Base-by-base conservation (phyloP, 2,329 filamentous ascomycete species). In the Cercospora zeae-maydis region DNA sequence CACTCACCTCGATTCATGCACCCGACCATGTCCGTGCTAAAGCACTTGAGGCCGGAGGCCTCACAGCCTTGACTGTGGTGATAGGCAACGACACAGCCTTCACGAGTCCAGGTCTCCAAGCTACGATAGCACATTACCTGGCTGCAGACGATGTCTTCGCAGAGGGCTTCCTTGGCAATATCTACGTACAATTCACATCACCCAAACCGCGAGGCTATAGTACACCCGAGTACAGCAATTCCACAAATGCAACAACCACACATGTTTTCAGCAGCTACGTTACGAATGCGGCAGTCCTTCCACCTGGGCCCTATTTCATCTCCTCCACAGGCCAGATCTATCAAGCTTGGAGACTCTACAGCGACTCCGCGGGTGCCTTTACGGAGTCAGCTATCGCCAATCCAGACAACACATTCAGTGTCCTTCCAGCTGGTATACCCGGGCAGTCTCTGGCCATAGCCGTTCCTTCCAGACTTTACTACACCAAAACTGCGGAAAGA, bases 391-490 rank as follows among this genome's bases (percentile, higher is more conserved):
- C 76, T 1, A 76, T 81, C 10, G 63, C 72, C 2, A 76, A 73
- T 34, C 64, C 69, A 3, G 74, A 79, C 51, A 78, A 77, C 1
- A 75, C 73, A 0, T 82, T 76, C 69, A 75, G 74, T 4, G 77
- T 80, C 0, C 75, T 83, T 8, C 78, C 77, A 14, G 78, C 79
- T n/a, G 67, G 68, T 27, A 19, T 69, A 33, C 56, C 72, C 1
- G 78, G 79, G 5, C 77, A 80, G 61, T 74, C 79, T 61, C 69
- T 80, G 45, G 80, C 76, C 33, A 77, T 81, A 54, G 80, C 77
- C 3, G 86, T 88, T 0, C 85, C 86, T 3, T 88, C 85, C 6
- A 79, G 86, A 9, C 75, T 88, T 0, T 87, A 87, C 75, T 85
- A 78, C 73, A 81, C 78, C 2, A 81, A 78, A 51, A 84, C 82